A percentile compares a stretch with the other conserved stretches of the same genome.
Conservation (phyloP, 257 asterid species). For the Cruciata laevipes region DNA sequence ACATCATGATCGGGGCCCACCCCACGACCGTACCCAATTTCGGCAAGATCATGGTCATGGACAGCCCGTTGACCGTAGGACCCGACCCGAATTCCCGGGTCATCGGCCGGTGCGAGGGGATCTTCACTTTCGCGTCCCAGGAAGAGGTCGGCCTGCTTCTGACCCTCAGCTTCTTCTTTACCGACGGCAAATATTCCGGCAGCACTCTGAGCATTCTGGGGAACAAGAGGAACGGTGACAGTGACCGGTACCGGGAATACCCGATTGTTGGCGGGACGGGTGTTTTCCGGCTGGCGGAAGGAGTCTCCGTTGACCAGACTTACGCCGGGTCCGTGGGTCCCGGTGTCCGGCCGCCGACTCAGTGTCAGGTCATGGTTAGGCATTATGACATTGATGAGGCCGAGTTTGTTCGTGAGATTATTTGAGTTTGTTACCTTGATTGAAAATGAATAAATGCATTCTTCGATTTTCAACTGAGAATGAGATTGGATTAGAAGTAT, state of each 20-base stretch:
- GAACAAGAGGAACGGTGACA: background rate
- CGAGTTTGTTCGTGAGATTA: background rate
- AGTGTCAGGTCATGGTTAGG: background rate
- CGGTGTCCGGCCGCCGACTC: background rate
- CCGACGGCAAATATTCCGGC: conserved; percentile 4
- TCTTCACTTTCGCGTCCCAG: background rate
- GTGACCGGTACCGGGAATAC: background rate
- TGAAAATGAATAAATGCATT: background rate
- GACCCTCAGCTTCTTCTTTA: background rate
- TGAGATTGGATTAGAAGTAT: too few relatives aligned
- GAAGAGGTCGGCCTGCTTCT: background rate
- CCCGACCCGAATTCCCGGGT: background rate
- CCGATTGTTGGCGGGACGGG: background rate
- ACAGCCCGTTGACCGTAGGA: conserved; percentile 3
- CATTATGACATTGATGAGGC: background rate
- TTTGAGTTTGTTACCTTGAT: background rate
- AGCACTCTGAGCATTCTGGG: conserved; percentile 2
- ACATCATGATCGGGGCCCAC: background rate
- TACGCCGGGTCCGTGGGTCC: background rate
- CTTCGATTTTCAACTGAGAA: too few relatives aligned
- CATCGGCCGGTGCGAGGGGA: conserved; percentile 7
- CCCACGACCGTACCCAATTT: background rate
- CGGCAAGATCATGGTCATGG: background rate
- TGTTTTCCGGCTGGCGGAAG: conserved; percentile 5
- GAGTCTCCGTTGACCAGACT: background rate